Conservation (phyloP, 148 eudicot species). For the Rhododendron griersonianum region DNA sequence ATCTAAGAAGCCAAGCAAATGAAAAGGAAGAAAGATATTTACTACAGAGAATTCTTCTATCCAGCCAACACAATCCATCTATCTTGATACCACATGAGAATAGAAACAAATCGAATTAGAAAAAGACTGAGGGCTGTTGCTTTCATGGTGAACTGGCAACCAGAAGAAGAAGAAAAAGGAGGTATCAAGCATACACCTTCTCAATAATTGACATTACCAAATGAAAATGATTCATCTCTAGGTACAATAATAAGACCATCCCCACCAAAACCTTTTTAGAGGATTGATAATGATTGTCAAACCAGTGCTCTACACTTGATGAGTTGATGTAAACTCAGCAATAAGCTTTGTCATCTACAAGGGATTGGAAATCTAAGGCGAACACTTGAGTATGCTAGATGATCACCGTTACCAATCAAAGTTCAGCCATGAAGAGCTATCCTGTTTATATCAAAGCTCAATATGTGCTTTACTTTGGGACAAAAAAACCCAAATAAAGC, state of each 20-base stretch:
- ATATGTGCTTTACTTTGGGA: neutral
- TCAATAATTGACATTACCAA: neutral
- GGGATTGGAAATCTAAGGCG: neutral
- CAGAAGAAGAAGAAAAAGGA: neutral
- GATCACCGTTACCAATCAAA: neutral
- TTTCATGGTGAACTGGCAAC: neutral
- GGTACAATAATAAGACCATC: neutral
- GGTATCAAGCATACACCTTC: neutral
- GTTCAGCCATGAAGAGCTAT: neutral
- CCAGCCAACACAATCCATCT: neutral
- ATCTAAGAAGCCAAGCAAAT: neutral
- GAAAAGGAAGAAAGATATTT: neutral
- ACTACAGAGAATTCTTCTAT: neutral
- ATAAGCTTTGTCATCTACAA: too few relatives aligned
- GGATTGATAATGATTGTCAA: neutral
- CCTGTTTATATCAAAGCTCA: neutral
- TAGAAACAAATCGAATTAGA: neutral
- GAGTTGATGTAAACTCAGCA: neutral
- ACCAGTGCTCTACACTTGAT: neutral
- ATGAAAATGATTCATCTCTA: constrained; percentile 1
- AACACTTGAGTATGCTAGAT: neutral
- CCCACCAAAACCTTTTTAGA: neutral
- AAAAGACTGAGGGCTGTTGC: neutral
- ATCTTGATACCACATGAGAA: neutral
- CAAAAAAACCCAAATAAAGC: neutral